Conservation (phyloP, 139 green algal genomes). For the Mychonastes homosphaera region DNA sequence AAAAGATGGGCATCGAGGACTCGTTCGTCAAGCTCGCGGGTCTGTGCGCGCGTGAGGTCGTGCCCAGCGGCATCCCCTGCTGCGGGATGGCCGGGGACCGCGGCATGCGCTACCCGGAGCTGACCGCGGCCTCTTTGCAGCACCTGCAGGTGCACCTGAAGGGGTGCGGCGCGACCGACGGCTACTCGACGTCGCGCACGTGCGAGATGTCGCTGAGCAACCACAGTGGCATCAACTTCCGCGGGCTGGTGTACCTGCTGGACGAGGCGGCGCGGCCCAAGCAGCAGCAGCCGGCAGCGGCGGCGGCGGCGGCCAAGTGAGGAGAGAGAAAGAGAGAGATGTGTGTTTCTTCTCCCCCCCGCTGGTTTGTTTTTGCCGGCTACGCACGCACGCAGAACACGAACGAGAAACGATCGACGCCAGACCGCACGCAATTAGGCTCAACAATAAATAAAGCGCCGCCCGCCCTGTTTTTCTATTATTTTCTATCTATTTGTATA, state of each 20-base stretch:
- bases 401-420: no score
- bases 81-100: conserved; percentile 94
- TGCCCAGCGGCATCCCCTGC: conserved; percentile 76
- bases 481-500: no score
- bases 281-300: conserved; percentile 12
- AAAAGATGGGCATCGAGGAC: conserved; percentile 95
- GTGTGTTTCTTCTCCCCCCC: no score
- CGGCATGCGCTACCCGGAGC: conserved; percentile 90
- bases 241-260: conserved; percentile 83
- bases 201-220: conserved; percentile 91
- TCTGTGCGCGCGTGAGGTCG: conserved; percentile 70
- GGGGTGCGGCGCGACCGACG: conserved; percentile 68
- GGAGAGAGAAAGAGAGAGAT: no score
- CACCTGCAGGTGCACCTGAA: conserved; percentile 65
- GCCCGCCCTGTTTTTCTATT: no score
- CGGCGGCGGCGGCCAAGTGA: not conserved
- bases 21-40: conserved; percentile 73
- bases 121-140: conserved; percentile 69
- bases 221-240: conserved; percentile 85
- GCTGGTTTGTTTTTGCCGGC: no score
- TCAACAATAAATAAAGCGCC: no score
- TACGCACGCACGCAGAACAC: no score
- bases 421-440: no score
- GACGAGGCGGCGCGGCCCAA: conserved; percentile 83
- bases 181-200: conserved; percentile 86